Evolutionary conservation across 176 grass and related monocot genomes (phyloP).

Genomic region (Rhynchospora tenuis): DNA sequence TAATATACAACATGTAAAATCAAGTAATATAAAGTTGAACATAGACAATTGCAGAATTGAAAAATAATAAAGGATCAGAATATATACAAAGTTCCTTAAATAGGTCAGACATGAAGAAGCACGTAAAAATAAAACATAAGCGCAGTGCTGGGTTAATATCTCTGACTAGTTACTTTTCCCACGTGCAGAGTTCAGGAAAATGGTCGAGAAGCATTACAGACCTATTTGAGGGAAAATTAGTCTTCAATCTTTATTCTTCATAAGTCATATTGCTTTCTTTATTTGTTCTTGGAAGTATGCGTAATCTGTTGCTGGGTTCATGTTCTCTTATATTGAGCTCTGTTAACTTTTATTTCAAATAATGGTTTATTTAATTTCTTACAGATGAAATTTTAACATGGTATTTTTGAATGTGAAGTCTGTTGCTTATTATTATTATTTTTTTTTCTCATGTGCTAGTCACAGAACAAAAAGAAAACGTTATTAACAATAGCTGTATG

Average conservation of each 20-base stretch:
- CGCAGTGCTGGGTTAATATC: background rate
- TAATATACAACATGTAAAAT: too few species aligned
- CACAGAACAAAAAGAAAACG: too few species aligned
- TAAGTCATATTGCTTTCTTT: background rate
- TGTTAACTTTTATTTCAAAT: background rate
- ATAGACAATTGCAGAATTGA: too few species aligned
- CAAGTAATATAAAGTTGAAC: too few species aligned
- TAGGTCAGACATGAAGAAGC: too few species aligned
- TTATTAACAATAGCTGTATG: too few species aligned
- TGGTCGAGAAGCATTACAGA: conserved; percentile 86
- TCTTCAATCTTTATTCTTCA: background rate
- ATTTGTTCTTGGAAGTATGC: background rate
- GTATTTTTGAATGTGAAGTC: background rate
- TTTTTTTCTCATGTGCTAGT: background rate
- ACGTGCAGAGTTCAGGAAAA: conserved; percentile 82
- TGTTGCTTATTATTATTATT: background rate
- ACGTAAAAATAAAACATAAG: too few species aligned
- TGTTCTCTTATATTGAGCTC: conserved; percentile 14
- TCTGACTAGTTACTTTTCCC: background rate
- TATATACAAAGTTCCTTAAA: too few species aligned
- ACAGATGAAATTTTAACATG: background rate
- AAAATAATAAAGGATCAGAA: too few species aligned
- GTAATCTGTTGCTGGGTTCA: background rate
- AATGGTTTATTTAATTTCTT: background rate
- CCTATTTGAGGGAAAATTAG: conserved; percentile 21